phyloP scores from a whole-genome alignment of 371 early-diverging fungal genomes.

The Mortierella sp. region DNA sequence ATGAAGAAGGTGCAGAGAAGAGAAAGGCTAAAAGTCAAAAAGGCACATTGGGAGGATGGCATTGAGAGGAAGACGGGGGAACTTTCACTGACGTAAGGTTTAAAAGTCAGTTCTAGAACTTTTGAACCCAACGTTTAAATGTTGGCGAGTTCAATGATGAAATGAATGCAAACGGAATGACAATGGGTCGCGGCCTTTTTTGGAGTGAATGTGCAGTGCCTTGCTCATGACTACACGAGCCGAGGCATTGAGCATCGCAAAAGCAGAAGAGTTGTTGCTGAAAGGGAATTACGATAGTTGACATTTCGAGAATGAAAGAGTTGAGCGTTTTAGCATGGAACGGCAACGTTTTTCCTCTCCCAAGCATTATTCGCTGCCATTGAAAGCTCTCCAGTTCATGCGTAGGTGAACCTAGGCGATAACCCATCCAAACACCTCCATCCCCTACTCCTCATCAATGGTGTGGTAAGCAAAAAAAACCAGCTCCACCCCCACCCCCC shows the following conservation, averaged over 20 bases:
- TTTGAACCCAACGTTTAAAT: neutral
- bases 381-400: too few relatives aligned
- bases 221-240: neutral
- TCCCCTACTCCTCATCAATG: neutral
- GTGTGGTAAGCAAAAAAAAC: neutral
- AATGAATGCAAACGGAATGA: neutral
- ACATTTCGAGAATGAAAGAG: neutral
- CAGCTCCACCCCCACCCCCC: neutral
- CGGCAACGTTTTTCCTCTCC: neutral
- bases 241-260: neutral
- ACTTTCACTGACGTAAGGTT: neutral
- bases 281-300: neutral
- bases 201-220: neutral
- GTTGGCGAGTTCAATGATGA: neutral
- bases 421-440: neutral
- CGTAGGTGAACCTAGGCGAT: neutral
- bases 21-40: slow-evolving; percentile 9
- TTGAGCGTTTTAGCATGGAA: neutral
- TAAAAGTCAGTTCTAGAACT: slow-evolving; percentile 5
- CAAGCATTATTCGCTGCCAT: too few relatives aligned
- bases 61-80: neutral
- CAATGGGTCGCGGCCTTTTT: neutral
- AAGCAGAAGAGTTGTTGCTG: neutral
- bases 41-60: neutral
- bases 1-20: neutral